Conservation (phyloP, 202 grass and related monocot species). For the Carex arenaria region DNA sequence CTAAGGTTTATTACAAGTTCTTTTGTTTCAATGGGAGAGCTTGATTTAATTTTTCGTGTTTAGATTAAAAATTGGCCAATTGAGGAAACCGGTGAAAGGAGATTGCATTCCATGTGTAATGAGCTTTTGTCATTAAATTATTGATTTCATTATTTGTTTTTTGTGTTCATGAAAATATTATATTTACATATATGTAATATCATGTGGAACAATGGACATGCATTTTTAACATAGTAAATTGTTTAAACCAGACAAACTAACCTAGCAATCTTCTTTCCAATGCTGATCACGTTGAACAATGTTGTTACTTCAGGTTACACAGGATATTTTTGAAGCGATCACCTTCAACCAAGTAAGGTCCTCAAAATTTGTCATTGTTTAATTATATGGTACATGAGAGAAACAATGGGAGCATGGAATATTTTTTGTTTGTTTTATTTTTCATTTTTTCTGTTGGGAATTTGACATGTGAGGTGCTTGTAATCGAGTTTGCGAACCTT, state of each 20-base stretch:
- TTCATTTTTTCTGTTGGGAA: neutral
- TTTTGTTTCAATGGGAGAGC: neutral
- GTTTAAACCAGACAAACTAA: neutral
- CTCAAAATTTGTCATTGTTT: neutral
- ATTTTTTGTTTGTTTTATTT: neutral
- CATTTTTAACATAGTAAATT: neutral
- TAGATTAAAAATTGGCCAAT: neutral
- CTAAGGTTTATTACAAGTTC: neutral
- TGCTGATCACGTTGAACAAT: neutral
- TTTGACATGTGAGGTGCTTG: neutral
- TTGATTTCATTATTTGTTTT: neutral
- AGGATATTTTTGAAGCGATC: constrained; percentile 4
- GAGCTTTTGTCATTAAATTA: neutral
- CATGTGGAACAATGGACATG: neutral
- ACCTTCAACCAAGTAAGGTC: neutral
- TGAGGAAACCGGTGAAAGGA: neutral
- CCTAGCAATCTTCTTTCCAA: neutral
- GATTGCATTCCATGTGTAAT: neutral
- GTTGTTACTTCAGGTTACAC: constrained; percentile 9
- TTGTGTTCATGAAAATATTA: neutral
- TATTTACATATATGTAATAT: neutral
- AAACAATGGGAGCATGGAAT: neutral
- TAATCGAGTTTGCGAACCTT: neutral
- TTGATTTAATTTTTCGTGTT: neutral
- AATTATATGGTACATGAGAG: neutral